These are phyloP conservation scores for Microcyclospora tardicrescens DNA, from an alignment of 2,329 filamentous ascomycete genomes.

Conservation along the genomic window DNA sequence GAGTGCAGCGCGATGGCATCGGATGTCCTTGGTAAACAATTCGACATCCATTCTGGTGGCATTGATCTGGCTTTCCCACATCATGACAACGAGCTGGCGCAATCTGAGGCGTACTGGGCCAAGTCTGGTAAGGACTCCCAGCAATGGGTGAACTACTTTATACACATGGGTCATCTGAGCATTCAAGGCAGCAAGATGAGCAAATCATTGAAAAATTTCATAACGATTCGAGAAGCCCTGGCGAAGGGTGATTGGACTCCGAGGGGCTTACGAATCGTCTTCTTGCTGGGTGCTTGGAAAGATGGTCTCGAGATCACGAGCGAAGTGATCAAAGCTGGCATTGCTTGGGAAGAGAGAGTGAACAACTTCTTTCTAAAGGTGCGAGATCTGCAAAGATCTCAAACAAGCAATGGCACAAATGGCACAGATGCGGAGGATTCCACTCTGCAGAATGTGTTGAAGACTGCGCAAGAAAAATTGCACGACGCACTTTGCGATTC, in stretches of 20 bases:
- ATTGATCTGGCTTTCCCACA: slow-evolving; percentile 86
- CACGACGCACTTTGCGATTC: slow-evolving; percentile 63
- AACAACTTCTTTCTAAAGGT: slow-evolving; percentile 56
- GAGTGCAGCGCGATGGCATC: slow-evolving; percentile 95
- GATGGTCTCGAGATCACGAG: slow-evolving; percentile 84
- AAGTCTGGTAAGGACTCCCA: slow-evolving; percentile 25
- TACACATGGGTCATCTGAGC: slow-evolving; percentile 86
- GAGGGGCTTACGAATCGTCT: slow-evolving; percentile 69
- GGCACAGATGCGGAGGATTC: slow-evolving; percentile 18
- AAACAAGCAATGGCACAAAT: slow-evolving; percentile 7
- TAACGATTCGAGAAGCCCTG: slow-evolving; percentile 77
- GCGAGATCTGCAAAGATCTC: slow-evolving; percentile 31
- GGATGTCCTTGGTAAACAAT: slow-evolving; percentile 66
- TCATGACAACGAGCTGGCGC: slow-evolving; percentile 84
- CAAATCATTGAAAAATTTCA: slow-evolving; percentile 91
- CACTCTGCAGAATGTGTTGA: slow-evolving; percentile 37
- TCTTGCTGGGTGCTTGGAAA: slow-evolving; percentile 78
- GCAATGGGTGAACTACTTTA: slow-evolving; percentile 90
- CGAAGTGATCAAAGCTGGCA: slow-evolving; percentile 58
- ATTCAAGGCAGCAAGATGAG: slow-evolving; percentile 93
- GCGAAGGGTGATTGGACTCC: slow-evolving; percentile 57
- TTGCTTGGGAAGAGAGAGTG: slow-evolving; percentile 67
- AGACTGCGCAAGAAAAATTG: slow-evolving; percentile 43
- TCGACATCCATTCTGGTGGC: slow-evolving; percentile 89
- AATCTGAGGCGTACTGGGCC: slow-evolving; percentile 73